Conservation (phyloP, 768 basidiomycete genomes). For the Hypholoma fasciculare region DNA sequence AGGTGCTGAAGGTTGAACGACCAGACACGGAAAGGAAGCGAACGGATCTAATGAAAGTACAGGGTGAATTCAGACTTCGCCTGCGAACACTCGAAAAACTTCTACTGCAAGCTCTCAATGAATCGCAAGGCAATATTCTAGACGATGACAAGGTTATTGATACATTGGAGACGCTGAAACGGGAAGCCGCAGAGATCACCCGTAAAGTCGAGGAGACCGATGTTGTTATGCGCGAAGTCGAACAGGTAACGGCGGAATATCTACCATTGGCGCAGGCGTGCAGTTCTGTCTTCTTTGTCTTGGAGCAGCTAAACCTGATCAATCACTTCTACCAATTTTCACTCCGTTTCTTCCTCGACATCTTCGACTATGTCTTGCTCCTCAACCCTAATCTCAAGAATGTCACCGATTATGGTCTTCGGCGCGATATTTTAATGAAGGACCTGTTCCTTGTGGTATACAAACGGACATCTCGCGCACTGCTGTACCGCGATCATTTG, state of each 20-base stretch:
- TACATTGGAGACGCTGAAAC: conserved; percentile 92
- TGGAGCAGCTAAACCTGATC: conserved; percentile 91
- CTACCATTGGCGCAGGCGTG: conserved; percentile 93
- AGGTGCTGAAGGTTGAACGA: conserved; percentile 94
- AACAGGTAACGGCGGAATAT: conserved; percentile 93
- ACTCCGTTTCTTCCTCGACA: conserved; percentile 95
- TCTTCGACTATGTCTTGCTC: conserved; percentile 93
- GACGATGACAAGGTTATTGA: conserved; percentile 99
- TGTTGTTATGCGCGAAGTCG: conserved; percentile 92
- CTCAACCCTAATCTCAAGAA: conserved; percentile 88
- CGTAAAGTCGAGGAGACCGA: conserved; percentile 97
- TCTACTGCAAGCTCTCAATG: conserved; percentile 92
- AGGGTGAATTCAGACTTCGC: conserved; percentile 95
- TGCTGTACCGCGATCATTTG: conserved; percentile 88
- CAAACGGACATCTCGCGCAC: conserved; percentile 84
- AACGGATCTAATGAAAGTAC: conserved; percentile 96
- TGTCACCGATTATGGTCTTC: conserved; percentile 67
- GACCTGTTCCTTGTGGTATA: conserved; percentile 91
- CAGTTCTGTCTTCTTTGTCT: conserved; percentile 94
- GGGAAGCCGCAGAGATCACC: conserved; percentile 95
- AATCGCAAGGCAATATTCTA: conserved; percentile 94
- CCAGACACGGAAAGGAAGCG: conserved; percentile 96
- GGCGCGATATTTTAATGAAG: conserved; percentile 78
- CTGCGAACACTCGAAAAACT: conserved; percentile 91
- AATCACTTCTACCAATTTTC: conserved; percentile 99